Evolutionary conservation across 1,284 basidiomycete species (phyloP).

Genomic region (Moniliophthora roreri): DNA sequence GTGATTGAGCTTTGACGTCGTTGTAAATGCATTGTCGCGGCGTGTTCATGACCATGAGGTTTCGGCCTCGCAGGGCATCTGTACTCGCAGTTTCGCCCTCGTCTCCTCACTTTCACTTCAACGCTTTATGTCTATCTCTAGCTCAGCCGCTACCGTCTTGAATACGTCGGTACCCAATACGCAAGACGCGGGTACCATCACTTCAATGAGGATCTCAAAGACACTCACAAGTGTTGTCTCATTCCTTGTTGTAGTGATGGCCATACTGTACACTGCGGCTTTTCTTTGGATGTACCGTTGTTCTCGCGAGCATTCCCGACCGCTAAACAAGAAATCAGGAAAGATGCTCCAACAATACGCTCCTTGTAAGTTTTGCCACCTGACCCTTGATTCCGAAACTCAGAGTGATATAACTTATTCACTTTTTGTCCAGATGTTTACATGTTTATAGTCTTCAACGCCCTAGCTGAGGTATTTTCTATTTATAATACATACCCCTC

Average conservation of each 20-base stretch:
- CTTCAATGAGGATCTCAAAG: conserved; percentile 20
- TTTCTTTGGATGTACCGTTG: conserved; percentile 47
- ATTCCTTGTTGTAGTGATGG: conserved; percentile 44
- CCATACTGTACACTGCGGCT: conserved; percentile 46
- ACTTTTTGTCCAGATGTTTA: conserved; percentile 37
- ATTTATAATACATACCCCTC: neutral
- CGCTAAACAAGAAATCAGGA: conserved; percentile 48
- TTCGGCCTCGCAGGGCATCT: no score
- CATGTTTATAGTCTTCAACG: conserved; percentile 44
- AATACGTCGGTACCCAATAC: no score
- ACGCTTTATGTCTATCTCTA: no score
- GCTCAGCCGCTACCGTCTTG: no score
- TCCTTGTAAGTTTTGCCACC: conserved; percentile 38
- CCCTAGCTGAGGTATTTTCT: conserved; percentile 44
- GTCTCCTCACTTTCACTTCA: no score
- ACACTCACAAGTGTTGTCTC: conserved; percentile 44
- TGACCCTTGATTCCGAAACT: neutral
- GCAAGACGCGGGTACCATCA: no score
- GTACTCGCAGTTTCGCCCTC: no score
- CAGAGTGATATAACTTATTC: neutral
- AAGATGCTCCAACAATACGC: conserved; percentile 44
- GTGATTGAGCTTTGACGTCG: no score
- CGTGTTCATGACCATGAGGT: no score
- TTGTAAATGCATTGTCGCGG: no score
- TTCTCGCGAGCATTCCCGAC: conserved; percentile 40